phyloP scores from a whole-genome alignment of 495 filamentous ascomycete species.

The Physcia stellaris region DNA sequence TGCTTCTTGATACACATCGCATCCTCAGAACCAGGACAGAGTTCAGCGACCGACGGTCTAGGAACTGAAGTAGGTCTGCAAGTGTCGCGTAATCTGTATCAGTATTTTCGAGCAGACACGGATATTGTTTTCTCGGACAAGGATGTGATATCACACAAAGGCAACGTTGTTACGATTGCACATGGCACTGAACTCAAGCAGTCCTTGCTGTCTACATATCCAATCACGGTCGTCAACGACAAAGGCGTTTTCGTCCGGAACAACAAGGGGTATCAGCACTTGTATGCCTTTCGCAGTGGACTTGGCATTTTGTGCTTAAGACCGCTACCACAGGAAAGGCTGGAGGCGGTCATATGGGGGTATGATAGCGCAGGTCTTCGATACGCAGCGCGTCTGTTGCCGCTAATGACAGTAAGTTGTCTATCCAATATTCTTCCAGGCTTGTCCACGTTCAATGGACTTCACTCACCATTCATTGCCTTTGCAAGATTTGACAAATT shows the following conservation, averaged over 20 bases:
- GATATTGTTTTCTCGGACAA: slow-evolving; percentile 18
- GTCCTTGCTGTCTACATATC: background rate
- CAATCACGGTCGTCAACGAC: slow-evolving; percentile 4
- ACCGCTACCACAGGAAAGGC: slow-evolving; percentile 26
- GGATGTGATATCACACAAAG: slow-evolving; percentile 6
- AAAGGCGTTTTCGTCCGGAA: slow-evolving; percentile 14
- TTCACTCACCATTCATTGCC: too few relatives aligned
- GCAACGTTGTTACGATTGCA: slow-evolving; percentile 24
- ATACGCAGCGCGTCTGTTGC: slow-evolving; percentile 41
- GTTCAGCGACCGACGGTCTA: slow-evolving; percentile 16
- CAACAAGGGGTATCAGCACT: slow-evolving; percentile 7
- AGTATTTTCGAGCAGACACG: slow-evolving; percentile 46
- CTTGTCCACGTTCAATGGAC: too few relatives aligned
- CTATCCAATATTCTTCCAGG: too few relatives aligned
- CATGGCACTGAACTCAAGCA: slow-evolving; percentile 12
- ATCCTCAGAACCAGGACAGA: too few relatives aligned
- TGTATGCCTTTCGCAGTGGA: slow-evolving; percentile 19
- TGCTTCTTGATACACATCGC: slow-evolving; percentile 29
- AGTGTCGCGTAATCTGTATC: slow-evolving; percentile 43
- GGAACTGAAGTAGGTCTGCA: slow-evolving; percentile 31
- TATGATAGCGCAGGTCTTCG: slow-evolving; percentile 28
- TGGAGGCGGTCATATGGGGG: slow-evolving; percentile 46
- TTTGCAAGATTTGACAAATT: too few relatives aligned
- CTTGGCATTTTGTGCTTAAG: slow-evolving; percentile 36
- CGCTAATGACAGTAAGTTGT: slow-evolving; percentile 40